Base-by-base conservation (phyloP, 768 basidiomycete genomes). In the Phanerochaete carnosa region DNA sequence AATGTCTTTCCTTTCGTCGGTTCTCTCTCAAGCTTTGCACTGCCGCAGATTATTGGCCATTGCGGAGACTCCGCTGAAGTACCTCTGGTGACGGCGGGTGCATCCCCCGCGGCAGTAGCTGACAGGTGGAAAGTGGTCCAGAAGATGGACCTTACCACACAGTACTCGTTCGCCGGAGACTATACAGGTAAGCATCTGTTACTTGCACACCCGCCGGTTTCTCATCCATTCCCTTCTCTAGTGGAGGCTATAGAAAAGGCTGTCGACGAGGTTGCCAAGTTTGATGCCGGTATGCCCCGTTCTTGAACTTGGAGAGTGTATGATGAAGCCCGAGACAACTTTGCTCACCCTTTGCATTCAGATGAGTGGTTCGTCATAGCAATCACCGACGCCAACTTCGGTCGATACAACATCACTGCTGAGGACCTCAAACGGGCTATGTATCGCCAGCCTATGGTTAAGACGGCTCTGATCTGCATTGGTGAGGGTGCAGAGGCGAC, bases 291-390 rank as follows among this genome's bases (percentile, higher is more conserved):
- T 83, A 37, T 54, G 75, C 64, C 28, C 23, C 13, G 22, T 22
- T 50, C 25, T 47, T 28, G 4, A 5, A 19, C 16, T 12, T 43
- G 8, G 33, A 7, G 19, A 8, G 8, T 43, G 16, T 43, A 4
- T 19, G 8, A 19, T 33, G 5, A 39, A 12, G 19, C n/a, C 13
- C 19, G 22, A 12, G 28, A 23, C 13, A 22, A 16, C 3, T 22
- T 2, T 22, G 46, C 13, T 32, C 33, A 22, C 29, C n/a, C 8
- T 22, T 4, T 11, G 26, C 9, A 19, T 50, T 1, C 58, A 84
- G 86, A 89, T 64, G 86, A 88, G 60, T 87, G 85, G 84, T 87
- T 86, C 68, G 86, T 88, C 19, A 86, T 89, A 60, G 82, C 84
- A 3, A 82, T 89, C 50, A 87, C 87, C 75, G 86, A 89, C 66